A percentile compares a stretch with the other conserved stretches of the same genome.
Conservation (phyloP, 768 basidiomycete species). For the Tylopilus rubrobrunneus region DNA sequence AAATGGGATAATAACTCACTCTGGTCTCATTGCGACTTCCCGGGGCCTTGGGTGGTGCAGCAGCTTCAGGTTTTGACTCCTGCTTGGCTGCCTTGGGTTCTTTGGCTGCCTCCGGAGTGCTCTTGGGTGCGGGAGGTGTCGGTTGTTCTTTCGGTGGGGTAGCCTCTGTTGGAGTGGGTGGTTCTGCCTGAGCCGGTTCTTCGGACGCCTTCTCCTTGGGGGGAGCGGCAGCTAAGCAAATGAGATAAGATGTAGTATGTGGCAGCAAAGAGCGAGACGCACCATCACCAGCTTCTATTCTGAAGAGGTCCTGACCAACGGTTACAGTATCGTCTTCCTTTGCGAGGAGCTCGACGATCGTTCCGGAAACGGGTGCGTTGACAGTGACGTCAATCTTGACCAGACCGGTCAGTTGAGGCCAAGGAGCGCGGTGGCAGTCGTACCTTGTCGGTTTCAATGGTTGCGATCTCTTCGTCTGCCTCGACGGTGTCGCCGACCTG, state of each 20-base stretch:
- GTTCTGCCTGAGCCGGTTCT: constrained; percentile 20
- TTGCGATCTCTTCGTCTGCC: constrained; percentile 93
- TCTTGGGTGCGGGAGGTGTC: constrained; percentile 38
- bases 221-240: constrained; percentile 28
- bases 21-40: constrained; percentile 83
- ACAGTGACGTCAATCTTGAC: constrained; percentile 93
- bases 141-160: constrained; percentile 46
- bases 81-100: constrained; percentile 32
- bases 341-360: constrained; percentile 80
- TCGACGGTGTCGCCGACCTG: constrained; percentile 88
- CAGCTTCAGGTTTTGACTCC: constrained; percentile 26
- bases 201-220: constrained; percentile 26
- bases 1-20: constrained; percentile 39
- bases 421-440: background rate
- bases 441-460: constrained; percentile 99
- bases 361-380: constrained; percentile 87
- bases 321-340: constrained; percentile 92
- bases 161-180: constrained; percentile 36
- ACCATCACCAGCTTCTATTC: constrained; percentile 82
- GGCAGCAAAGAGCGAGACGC: constrained; percentile 14
- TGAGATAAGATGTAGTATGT: background rate
- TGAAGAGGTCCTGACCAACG: constrained; percentile 92
- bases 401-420: background rate
- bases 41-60: constrained; percentile 33
- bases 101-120: constrained; percentile 27